These are phyloP conservation scores for Metschnikowia koreensis DNA, from an alignment of 805 yeast genomes.

Conservation along the genomic window DNA sequence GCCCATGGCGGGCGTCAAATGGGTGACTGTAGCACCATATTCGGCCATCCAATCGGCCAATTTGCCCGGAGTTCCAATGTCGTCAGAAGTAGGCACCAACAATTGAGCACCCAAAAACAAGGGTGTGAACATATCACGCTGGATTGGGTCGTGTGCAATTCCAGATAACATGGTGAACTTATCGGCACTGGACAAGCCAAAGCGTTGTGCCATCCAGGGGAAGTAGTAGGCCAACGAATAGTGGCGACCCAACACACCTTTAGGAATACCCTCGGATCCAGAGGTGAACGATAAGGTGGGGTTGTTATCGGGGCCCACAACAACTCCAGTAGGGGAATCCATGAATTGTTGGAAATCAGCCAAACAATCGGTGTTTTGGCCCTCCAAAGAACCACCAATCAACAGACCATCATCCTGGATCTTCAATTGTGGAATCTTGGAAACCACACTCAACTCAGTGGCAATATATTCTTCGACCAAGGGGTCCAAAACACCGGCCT, in stretches of 20 bases:
- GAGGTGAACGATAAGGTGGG: conserved; percentile 97
- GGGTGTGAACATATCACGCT: conserved; percentile 98
- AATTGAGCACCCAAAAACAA: conserved; percentile 91
- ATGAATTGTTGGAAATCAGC: conserved; percentile 44
- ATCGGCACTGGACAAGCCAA: conserved; percentile 74
- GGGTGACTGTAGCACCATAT: conserved; percentile 92
- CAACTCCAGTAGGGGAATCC: conserved; percentile 72
- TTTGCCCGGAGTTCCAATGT: conserved; percentile 97
- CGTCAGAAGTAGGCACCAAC: conserved; percentile 93
- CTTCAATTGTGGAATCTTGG: conserved; percentile 75
- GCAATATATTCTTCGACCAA: conserved; percentile 76
- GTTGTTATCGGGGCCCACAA: conserved; percentile 96
- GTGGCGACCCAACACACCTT: conserved; percentile 98
- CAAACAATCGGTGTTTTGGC: conserved; percentile 46
- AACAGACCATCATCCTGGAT: conserved; percentile 73
- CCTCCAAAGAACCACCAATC: conserved; percentile 50
- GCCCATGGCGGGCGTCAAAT: conserved; percentile 99
- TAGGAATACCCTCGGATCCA: conserved; percentile 97
- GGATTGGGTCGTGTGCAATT: conserved; percentile 99
- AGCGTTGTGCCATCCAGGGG: conserved; percentile 96
- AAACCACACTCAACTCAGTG: conserved; percentile 66
- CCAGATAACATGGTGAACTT: conserved; percentile 97
- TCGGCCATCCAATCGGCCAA: conserved; percentile 96
- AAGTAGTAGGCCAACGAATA: conserved; percentile 95
- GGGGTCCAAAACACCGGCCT: conserved; percentile 81